Percentiles rank a stretch among this genome's conserved stretches.
phyloP scores from a whole-genome alignment of 2,329 filamentous ascomycete species.

The Calonectria pauciramosa region DNA sequence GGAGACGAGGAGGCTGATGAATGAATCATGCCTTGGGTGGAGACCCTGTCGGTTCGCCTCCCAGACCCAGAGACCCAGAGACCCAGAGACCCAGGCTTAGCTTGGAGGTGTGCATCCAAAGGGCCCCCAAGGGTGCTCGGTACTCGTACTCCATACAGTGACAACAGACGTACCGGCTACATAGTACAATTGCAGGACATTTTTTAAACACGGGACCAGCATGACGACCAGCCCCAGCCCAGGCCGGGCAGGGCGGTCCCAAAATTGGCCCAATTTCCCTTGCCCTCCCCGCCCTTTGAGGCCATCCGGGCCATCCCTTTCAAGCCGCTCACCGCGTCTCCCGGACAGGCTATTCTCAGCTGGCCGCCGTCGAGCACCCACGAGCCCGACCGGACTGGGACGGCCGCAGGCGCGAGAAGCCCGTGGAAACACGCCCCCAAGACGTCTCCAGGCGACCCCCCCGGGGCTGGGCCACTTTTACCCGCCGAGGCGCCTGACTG shows the following conservation, averaged over 20 bases:
- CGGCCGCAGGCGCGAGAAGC: slow-evolving; percentile 30
- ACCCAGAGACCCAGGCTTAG: slow-evolving; percentile 15
- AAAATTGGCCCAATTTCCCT: slow-evolving; percentile 31
- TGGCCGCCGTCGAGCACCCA: slow-evolving; percentile 15
- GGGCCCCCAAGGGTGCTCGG: slow-evolving; percentile 2
- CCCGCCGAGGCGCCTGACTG: slow-evolving; percentile 41
- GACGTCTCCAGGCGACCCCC: slow-evolving; percentile 16
- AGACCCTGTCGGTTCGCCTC: slow-evolving; percentile 46
- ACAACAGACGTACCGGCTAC: slow-evolving; percentile 5
- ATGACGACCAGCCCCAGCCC: slow-evolving; percentile 21
- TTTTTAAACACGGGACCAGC: slow-evolving; percentile 25
- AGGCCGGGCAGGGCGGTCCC: slow-evolving; percentile 24
- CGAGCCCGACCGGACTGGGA: slow-evolving; percentile 12
- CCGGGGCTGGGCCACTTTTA: slow-evolving; percentile 45
- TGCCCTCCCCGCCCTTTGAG: slow-evolving; percentile 17
- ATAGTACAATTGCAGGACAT: slow-evolving; percentile 4
- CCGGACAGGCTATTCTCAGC: slow-evolving; percentile 2
- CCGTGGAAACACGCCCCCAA: slow-evolving; percentile 40
- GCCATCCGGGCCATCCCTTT: slow-evolving; percentile 18
- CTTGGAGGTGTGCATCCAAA: slow-evolving; percentile 16
- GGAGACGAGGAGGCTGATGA: slow-evolving; percentile 46
- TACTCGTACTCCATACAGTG: slow-evolving; percentile 14
- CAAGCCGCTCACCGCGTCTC: slow-evolving; percentile 30
- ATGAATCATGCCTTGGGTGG: slow-evolving; percentile 48
- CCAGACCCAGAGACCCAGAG: slow-evolving; percentile 25